Conservation (phyloP, 176 grass and related monocot genomes). For the Carex cristatella region DNA sequence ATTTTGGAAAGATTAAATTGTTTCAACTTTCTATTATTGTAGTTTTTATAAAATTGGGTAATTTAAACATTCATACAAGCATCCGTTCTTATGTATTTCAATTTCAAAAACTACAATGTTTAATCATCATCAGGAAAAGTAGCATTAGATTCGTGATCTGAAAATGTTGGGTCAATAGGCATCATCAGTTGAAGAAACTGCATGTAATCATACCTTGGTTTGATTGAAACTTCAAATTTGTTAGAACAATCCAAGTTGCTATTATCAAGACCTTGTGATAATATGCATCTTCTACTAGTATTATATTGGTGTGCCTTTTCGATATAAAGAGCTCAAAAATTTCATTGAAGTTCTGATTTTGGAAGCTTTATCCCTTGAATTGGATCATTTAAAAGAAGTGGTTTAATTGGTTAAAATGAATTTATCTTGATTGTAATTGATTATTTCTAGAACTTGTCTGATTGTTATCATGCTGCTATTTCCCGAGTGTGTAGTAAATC, state of each 20-base stretch:
- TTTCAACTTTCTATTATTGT: constrained; percentile 14
- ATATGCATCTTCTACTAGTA: not conserved
- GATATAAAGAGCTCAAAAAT: not conserved
- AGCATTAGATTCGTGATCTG: not conserved
- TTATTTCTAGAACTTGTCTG: not conserved
- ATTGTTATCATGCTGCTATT: not conserved
- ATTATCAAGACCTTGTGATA: not conserved
- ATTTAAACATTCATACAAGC: not conserved
- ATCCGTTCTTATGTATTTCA: not conserved
- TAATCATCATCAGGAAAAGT: not conserved
- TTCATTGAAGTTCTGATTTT: not conserved
- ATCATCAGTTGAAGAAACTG: not conserved
- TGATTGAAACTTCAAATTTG: not conserved
- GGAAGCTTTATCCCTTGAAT: not conserved
- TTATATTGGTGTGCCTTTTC: not conserved
- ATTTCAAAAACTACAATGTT: not conserved
- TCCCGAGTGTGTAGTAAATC: not conserved
- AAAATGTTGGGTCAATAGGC: not conserved
- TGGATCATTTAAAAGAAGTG: not conserved
- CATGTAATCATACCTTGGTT: not conserved
- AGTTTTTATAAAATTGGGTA: not conserved
- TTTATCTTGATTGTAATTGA: not conserved
- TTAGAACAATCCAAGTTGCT: not conserved
- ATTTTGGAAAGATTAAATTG: constrained; percentile 8
- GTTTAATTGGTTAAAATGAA: not conserved